Conservation (phyloP, 345 rosid species). For the Ceriops zippeliana region DNA sequence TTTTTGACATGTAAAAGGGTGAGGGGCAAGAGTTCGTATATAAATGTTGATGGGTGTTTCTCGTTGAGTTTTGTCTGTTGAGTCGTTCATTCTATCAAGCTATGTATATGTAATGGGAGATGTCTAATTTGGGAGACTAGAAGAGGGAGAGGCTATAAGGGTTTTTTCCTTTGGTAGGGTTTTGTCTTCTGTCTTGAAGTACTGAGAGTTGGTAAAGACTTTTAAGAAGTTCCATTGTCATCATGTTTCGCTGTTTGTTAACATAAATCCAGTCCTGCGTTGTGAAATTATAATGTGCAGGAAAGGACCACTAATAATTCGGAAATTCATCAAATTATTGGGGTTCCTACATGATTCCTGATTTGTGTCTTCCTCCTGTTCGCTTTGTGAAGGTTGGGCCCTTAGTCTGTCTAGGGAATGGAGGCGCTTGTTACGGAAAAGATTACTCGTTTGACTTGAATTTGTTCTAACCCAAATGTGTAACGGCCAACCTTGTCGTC, state of each 20-base stretch:
- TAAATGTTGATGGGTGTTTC: background rate
- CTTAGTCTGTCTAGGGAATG: too few relatives aligned
- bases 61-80: background rate
- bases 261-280: slow-evolving; percentile 1
- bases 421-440: too few relatives aligned
- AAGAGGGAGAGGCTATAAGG: background rate
- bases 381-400: background rate
- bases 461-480: too few relatives aligned
- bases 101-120: slow-evolving; percentile 26
- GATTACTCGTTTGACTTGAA: too few relatives aligned
- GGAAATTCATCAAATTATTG: background rate
- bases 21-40: background rate
- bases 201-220: background rate
- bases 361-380: background rate
- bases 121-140: slow-evolving; percentile 27
- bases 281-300: slow-evolving; percentile 19
- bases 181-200: background rate
- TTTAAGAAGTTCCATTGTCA: slow-evolving; percentile 2
- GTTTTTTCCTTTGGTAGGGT: slow-evolving; percentile 1
- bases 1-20: slow-evolving; percentile 21
- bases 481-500: background rate
- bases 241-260: background rate
- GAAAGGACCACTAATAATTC: slow-evolving; percentile 1
- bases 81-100: slow-evolving; percentile 11
- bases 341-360: background rate